Percentiles rank a stretch among this genome's conserved stretches.
phyloP scores from a whole-genome alignment of 176 grass and related monocot species.

The Aegilops speltoides region DNA sequence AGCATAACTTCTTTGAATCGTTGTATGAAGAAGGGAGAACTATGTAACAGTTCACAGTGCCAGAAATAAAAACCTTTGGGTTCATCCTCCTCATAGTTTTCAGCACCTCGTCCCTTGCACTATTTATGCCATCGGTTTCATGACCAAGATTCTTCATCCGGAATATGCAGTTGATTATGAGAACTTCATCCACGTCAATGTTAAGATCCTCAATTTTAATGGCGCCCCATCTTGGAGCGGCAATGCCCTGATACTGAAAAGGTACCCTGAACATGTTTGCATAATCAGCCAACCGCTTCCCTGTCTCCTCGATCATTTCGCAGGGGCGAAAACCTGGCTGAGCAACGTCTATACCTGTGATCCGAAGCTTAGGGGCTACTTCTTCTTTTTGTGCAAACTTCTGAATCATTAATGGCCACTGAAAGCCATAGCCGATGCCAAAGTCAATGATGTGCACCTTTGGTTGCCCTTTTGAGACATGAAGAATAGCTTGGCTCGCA shows the following conservation, averaged over 20 bases:
- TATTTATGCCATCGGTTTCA: conserved; percentile 40
- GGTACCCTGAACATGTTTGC: conserved; percentile 58
- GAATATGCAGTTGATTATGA: conserved; percentile 55
- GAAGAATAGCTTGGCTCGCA: conserved; percentile 52
- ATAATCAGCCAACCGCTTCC: conserved; percentile 53
- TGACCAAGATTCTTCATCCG: conserved; percentile 38
- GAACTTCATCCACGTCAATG: conserved; percentile 49
- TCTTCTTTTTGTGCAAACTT: conserved; percentile 22
- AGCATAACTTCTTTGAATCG: too few species aligned
- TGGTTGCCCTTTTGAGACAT: conserved; percentile 15
- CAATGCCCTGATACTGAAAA: conserved; percentile 63
- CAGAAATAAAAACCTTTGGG: too few species aligned
- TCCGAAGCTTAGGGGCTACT: conserved; percentile 38
- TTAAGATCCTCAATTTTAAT: conserved; percentile 50
- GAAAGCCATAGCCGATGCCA: conserved; percentile 55
- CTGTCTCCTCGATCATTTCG: conserved; percentile 52
- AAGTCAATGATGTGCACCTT: conserved; percentile 72
- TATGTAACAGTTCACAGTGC: too few species aligned
- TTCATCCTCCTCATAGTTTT: too few species aligned
- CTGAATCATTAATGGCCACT: conserved; percentile 61
- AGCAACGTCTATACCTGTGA: conserved; percentile 55
- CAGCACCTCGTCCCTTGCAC: neutral
- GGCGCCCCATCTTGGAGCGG: conserved; percentile 44
- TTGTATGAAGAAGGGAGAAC: too few species aligned
- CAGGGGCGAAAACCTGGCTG: conserved; percentile 45